Evolutionary conservation across 1,139 yeast species (phyloP).

Genomic region (Scheffersomyces quercinus): DNA sequence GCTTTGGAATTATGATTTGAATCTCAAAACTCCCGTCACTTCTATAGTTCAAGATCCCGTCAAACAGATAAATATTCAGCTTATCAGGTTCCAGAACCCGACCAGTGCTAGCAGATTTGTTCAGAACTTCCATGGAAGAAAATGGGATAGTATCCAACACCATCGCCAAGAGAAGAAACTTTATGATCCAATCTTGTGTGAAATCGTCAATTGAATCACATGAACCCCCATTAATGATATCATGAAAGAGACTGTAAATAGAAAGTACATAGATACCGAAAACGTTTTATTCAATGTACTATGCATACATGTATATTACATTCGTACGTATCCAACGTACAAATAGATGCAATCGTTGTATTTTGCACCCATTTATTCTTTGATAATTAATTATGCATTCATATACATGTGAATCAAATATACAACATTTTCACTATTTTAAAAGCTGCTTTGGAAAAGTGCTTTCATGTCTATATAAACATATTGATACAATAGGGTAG

Average conservation of each 20-base stretch:
- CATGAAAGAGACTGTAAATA: background rate
- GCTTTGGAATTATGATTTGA: slow-evolving; percentile 44
- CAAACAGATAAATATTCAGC: slow-evolving; percentile 25
- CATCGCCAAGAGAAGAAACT: slow-evolving; percentile 29
- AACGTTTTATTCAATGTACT: slow-evolving; percentile 1
- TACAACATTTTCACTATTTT: too few species aligned
- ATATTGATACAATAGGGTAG: too few species aligned
- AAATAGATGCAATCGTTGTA: too few species aligned
- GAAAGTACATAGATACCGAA: too few species aligned
- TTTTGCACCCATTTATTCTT: too few species aligned
- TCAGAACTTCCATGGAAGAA: slow-evolving; percentile 53
- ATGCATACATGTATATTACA: background rate
- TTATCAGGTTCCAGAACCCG: slow-evolving; percentile 51
- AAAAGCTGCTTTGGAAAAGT: too few species aligned
- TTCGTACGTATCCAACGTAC: too few species aligned
- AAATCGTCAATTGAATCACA: slow-evolving; percentile 25
- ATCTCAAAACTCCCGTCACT: slow-evolving; percentile 18
- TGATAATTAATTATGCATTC: too few species aligned
- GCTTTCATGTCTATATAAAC: too few species aligned
- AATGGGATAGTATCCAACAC: slow-evolving; percentile 35
- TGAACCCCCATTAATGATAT: too few species aligned
- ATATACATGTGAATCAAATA: too few species aligned
- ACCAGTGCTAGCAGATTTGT: slow-evolving; percentile 55
- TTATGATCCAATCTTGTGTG: slow-evolving; percentile 43
- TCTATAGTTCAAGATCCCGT: slow-evolving; percentile 28